Evolutionary conservation across 768 basidiomycete species (phyloP).

Genomic region (Thelephora aurantiotincta): DNA sequence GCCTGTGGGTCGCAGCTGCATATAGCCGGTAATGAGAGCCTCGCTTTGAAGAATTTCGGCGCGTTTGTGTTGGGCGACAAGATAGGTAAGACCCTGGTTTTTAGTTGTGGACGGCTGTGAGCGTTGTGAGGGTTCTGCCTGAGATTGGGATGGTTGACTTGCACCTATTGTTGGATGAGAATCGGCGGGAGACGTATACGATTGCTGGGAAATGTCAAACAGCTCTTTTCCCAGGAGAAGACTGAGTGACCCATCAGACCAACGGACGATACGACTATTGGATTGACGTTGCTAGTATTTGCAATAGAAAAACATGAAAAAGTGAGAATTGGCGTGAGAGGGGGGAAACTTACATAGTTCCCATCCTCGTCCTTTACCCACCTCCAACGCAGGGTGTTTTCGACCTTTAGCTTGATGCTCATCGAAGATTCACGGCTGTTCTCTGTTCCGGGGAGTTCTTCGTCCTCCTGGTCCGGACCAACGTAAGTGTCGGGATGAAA

Average conservation of each 20-base stretch:
- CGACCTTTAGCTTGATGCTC: conserved; percentile 77
- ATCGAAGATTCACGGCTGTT: conserved; percentile 65
- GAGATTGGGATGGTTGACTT: conserved; percentile 26
- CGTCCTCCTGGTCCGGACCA: conserved; percentile 69
- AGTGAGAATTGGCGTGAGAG: background rate
- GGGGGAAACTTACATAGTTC: conserved; percentile 48
- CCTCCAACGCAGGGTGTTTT: conserved; percentile 92
- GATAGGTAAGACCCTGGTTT: conserved; percentile 72
- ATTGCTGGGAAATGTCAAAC: conserved; percentile 75
- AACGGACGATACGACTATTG: conserved; percentile 82
- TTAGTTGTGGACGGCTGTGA: conserved; percentile 25
- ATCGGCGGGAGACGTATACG: conserved; percentile 62
- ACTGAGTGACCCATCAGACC: conserved; percentile 91
- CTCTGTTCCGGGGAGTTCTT: conserved; percentile 41
- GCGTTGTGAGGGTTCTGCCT: conserved; percentile 11
- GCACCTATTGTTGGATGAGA: conserved; percentile 44
- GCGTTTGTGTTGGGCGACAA: conserved; percentile 80
- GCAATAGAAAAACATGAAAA: conserved; percentile 1
- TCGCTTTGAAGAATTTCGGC: conserved; percentile 81
- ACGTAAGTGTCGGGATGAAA: conserved; percentile 81
- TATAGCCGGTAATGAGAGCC: conserved; percentile 67
- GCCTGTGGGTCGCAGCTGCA: conserved; percentile 74
- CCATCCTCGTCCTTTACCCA: conserved; percentile 74
- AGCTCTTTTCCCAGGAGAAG: conserved; percentile 87
- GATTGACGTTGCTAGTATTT: conserved; percentile 61